Base-by-base conservation (phyloP, 495 filamentous ascomycete species). In the Sordaria brevicollis region DNA sequence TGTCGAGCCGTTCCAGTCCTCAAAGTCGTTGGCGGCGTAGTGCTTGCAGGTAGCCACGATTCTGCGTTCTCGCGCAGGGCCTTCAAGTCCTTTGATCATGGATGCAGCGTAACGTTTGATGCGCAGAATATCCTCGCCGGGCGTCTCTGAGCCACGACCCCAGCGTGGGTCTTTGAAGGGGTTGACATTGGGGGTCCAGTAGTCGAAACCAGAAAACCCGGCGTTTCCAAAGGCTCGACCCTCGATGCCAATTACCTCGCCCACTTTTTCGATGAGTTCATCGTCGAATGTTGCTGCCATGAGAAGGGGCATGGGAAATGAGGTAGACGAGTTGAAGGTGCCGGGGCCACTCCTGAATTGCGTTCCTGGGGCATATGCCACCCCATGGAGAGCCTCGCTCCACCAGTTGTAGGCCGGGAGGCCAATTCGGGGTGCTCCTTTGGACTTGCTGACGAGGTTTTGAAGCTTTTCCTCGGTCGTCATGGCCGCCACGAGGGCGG, bases 171-270 rank as follows among this genome's bases (percentile, higher is more conserved):
- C 81, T 39, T 78, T 77, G 79, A 33, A 81, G 67, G 66, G 69
- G 31, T 68, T 65, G 35, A 69, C 33, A 35, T 25, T 49, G 38
- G 8, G 43, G 29, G 33, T 65, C 66, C 17, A n/a, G 68, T 81
- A 86, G 71, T 91, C 86, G 7, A 91, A 77, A 0, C 87, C 86
- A 35, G 82, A 83, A 25, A 83, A 75, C 10, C 84, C 85, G n/a
- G 72, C 84, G 70, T 92, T 92, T 77, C 82, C 87, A 73, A 88
- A 91, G 4, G 88, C 88, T 25, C 89, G 81, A n/a, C 85, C 88
- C 75, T 92, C 88, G 5, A 84, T 91, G 21, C 82, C 84, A 31
- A 91, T 84, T 34, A 76, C 72, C 7, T 67, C 69, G 15, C 76
- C 84, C 37, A 85, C 76, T 11, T 73, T 49, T 35, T 78, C 38